Evolutionary conservation across 2,329 filamentous ascomycete genomes (phyloP).

Genomic region (Aureobasidium uvarum): DNA sequence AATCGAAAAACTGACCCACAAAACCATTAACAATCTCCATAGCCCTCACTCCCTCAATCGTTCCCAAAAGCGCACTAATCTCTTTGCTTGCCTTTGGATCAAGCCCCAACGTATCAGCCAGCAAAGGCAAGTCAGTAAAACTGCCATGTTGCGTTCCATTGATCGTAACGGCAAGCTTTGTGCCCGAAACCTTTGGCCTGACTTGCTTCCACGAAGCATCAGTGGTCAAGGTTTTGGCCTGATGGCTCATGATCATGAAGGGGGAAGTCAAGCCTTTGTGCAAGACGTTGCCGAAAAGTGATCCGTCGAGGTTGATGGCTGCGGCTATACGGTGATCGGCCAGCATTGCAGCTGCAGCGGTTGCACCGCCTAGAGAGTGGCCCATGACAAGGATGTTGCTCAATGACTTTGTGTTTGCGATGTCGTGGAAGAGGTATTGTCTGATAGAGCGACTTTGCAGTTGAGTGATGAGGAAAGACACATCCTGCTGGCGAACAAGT

Average conservation of each 20-base stretch:
- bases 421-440: background rate
- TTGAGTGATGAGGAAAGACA: background rate
- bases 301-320: slow-evolving; percentile 7
- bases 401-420: background rate
- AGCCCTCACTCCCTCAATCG: background rate
- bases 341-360: background rate
- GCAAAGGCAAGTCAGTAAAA: background rate
- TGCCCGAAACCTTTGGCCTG: background rate
- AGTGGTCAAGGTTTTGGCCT: background rate
- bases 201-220: background rate
- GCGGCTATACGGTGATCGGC: background rate
- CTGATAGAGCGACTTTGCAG: background rate
- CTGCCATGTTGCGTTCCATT: background rate
- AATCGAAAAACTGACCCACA: background rate
- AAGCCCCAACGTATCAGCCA: background rate
- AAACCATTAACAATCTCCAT: background rate
- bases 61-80: background rate
- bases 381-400: background rate
- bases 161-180: background rate
- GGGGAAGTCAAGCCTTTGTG: background rate
- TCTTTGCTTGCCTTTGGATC: too few relatives aligned
- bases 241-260: slow-evolving; percentile 2
- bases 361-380: slow-evolving; percentile 7
- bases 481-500: background rate
- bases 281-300: background rate